Evolutionary conservation across 2,329 filamentous ascomycete species (phyloP).

Genomic region (Emergomyces orientalis): DNA sequence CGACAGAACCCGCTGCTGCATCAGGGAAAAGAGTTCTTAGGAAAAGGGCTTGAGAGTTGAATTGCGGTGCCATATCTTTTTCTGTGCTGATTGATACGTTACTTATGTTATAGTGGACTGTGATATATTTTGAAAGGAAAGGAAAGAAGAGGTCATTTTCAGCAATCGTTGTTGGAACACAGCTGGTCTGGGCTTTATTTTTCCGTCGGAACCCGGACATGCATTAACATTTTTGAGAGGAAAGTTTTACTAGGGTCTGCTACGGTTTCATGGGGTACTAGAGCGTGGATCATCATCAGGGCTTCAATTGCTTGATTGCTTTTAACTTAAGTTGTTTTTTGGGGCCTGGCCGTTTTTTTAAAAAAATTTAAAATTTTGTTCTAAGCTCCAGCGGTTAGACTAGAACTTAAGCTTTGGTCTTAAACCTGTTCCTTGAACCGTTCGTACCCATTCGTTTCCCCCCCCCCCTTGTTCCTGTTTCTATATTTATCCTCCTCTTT

Average conservation of each 20-base stretch:
- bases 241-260: no score
- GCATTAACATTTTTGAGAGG: no score
- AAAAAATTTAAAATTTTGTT: neutral
- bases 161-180: neutral
- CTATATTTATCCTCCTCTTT: no score
- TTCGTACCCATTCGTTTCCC: neutral
- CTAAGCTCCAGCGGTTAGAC: neutral
- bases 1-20: constrained; percentile 25
- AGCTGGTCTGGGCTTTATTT: neutral
- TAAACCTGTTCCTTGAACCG: neutral
- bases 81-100: neutral
- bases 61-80: neutral
- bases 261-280: no score
- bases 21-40: constrained; percentile 33
- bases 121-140: neutral
- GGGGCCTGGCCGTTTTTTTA: neutral
- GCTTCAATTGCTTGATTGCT: no score
- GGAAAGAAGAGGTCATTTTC: no score
- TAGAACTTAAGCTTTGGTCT: neutral
- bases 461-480: neutral
- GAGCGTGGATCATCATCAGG: no score
- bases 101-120: neutral
- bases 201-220: no score
- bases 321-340: no score
- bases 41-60: constrained; percentile 27